Base-by-base conservation (phyloP, 805 yeast species). In the Groenewaldozyma salmanticensis region DNA sequence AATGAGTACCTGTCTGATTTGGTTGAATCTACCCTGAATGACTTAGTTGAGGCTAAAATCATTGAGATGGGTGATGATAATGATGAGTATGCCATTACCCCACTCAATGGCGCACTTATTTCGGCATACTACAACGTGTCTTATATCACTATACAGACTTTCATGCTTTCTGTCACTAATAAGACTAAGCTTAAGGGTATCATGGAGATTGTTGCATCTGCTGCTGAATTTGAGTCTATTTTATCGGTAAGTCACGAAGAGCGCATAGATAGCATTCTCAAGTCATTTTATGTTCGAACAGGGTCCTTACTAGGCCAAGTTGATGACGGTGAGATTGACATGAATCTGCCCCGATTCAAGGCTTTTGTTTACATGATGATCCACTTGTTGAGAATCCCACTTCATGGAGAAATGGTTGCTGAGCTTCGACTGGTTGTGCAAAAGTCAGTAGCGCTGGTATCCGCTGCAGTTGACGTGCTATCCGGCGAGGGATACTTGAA, bases 1-100 rank as follows among this genome's bases (percentile, higher is more conserved):
- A 85, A 94, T 1, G 88, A 81, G 40, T 85, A 70, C 58, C 62
- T 92, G 33, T 87, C 96, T 0, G 96, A 87, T 36, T 55, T 86
- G 9, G 81, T 90, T 9, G 97, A 92, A 54, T 64, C 62, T 4
- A 68, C 84, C 0, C 53, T 90, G 47, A 68, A 68, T 24, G 94
- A 84, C 17, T 65, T 92, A 34, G 59, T 55, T 2, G 57, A 59
- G 15, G 72, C 77, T 1, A 75, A 75, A 24, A 53, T 88, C 43
- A 68, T 92, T 34, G 87, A 80, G 47, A 47, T 79, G 1, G 72
- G 72, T 9, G 65, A 65, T 4, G 60, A 59, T 6, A 66, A 57
- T 3, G 62, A 59, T 31, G 61, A 53, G 11, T 60, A 54, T 48
- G 38, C 42, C 16, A 65, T 90, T 4, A 39, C 61, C 0, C 83